Base-by-base conservation (phyloP, 805 yeast genomes). In the Lipomyces sp. region DNA sequence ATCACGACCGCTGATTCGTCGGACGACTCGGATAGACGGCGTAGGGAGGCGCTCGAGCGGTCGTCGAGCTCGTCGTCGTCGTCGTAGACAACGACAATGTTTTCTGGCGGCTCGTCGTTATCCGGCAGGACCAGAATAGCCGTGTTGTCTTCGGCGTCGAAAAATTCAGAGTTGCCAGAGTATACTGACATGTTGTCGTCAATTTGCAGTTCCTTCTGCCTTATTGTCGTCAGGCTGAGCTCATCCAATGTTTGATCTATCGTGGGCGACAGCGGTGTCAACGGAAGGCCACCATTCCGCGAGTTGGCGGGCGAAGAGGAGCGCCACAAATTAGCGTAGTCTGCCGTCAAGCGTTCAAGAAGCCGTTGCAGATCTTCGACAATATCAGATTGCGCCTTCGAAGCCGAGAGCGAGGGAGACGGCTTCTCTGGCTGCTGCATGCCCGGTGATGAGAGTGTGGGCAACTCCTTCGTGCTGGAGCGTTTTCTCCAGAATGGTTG, bases 101-200 rank as follows among this genome's bases (percentile, higher is more conserved):
- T 83, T 1, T 64, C 69, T 58, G 66, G 63, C 19, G 73, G 74
- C 44, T 74, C 81, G n/a, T 76, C 66, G 55, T 72, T 46, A 44
- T 52, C 59, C 3, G 46, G 41, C 21, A 55, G 19, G 5, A 55
- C 57, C 11, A 55, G 26, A 39, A 55, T 43, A 7, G 51, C 57
- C 14, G 47, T 50, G 14, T 44, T 75, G 38, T 84, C 91, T 43
- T 74, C 75, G 1, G 95, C 95, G 69, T 86, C 95, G 61, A 67
- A 81, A 60, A 74, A 81, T 44, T 79, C 82, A 39, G 47, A 32
- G 21, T 55, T 58, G n/a, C n/a, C n/a, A 6, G 59, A 55, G 23
- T 38, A 26, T n/a, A 52, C 43, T 3, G 58, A 53, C 22, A 34
- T 24, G 35, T 43, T 49, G 16, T 55, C 59, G 7, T 38, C 22